phyloP scores from a whole-genome alignment of 768 basidiomycete species.

The Saitozyma sp. region DNA sequence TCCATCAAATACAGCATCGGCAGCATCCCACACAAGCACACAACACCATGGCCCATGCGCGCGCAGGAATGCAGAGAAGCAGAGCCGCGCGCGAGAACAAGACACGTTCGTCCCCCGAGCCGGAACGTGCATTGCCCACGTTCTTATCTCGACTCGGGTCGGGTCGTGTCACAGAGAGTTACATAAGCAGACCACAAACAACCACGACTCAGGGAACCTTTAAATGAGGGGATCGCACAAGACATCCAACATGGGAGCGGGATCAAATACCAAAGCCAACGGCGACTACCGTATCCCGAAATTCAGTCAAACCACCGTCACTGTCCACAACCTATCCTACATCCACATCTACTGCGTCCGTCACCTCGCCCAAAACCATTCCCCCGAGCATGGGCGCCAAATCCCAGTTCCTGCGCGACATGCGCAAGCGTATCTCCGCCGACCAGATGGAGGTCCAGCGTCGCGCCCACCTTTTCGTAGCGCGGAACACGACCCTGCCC shows the following conservation, averaged over 20 bases:
- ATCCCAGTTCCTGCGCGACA: slow-evolving; percentile 45
- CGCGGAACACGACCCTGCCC: slow-evolving; percentile 85
- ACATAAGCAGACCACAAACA: no score
- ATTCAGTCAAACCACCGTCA: not conserved
- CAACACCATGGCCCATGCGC: not conserved
- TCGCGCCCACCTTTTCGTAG: slow-evolving; percentile 88
- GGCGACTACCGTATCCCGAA: not conserved
- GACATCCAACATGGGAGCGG: not conserved
- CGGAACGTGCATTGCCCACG: no score
- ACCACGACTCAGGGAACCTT: no score
- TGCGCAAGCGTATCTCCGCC: slow-evolving; percentile 41
- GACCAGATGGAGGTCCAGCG: slow-evolving; percentile 71
- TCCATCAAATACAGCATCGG: no score
- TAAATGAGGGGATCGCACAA: no score
- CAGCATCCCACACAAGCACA: no score
- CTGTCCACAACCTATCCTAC: not conserved
- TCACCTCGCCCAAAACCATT: no score
- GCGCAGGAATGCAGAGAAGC: not conserved
- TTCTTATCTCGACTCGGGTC: no score
- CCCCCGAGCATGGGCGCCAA: slow-evolving; percentile 19
- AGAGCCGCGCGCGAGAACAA: not conserved
- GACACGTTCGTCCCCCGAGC: not conserved
- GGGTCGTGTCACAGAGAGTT: no score
- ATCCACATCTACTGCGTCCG: not conserved
- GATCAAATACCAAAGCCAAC: not conserved